Evolutionary conservation across 305 asterid genomes (phyloP), one percentile per base, ranked within the genome.

Genomic region (Euphrasia arctica): DNA sequence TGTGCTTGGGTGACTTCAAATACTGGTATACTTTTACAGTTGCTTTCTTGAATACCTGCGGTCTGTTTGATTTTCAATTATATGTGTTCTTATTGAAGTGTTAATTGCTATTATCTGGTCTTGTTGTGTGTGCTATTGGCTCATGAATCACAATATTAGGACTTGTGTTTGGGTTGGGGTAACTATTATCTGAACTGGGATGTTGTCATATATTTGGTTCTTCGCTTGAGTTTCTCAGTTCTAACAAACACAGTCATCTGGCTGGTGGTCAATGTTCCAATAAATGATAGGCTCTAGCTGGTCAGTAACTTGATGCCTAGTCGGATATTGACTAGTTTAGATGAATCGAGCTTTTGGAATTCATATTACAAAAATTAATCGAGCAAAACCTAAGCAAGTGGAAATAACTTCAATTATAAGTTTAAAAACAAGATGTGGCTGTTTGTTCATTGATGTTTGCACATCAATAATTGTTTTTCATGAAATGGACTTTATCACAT

Each of bases 1-100:
- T 90, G 97, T 74, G 75, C 90, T 70, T 90, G 97, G 97, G 95
- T 90, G 74, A 90, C 97, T 9, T 74, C 95, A 0, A 87, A 84
- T 68, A 83, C 95, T 67, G 97, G 97, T 90, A 90, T 59, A 72
- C 28, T 49, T 14, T 68, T 32, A 25, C 36, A 11, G 22, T 9
- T 27, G 47, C 13, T 32, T 60, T 36, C 61, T 39, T 1, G 31
- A 10, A 27, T 69, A 25, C 22, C n/a, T 50, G 52, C 14, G 47
- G 36, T 56, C 58, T 2, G 25, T 29, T 60, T 42, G 29, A 41
- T 73, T 12, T 39, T 14, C 28, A 22, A 15, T 57, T 68, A 14
- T 2, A 3, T 42, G 27, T 13, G 41, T 41, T 34, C 59, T 18
- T 31, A 11, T 70, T 42, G 34, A 34, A 18, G 22, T 57, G 57